These are phyloP conservation scores for Wilhelminamyces savonicus DNA, from an alignment of 805 yeast species.

Conservation along the genomic window DNA sequence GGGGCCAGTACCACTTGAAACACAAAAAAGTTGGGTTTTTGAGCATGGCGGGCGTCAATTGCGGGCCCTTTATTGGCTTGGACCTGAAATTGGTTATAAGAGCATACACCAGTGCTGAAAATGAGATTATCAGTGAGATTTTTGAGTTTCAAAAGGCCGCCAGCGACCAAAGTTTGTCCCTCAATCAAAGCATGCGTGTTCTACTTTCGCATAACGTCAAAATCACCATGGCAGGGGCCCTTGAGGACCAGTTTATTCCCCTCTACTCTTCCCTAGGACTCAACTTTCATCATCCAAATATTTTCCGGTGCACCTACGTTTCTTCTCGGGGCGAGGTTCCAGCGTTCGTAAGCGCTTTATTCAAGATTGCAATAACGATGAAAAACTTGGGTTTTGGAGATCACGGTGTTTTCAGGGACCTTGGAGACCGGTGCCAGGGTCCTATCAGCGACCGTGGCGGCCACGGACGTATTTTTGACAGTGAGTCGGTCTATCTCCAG, in stretches of 20 bases:
- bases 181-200: constrained; percentile 12
- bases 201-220: constrained; percentile 24
- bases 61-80: constrained; percentile 27
- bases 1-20: background rate
- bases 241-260: constrained; percentile 33
- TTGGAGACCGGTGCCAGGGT: constrained; percentile 25
- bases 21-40: constrained; percentile 23
- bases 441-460: constrained; percentile 14
- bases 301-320: constrained; percentile 21
- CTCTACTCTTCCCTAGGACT: constrained; percentile 23
- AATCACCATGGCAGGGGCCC: constrained; percentile 26
- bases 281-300: constrained; percentile 31
- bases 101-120: constrained; percentile 30
- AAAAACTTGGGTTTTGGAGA: constrained; percentile 31
- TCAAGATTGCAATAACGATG: constrained; percentile 22
- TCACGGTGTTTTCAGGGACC: constrained; percentile 21
- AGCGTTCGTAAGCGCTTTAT: constrained; percentile 19
- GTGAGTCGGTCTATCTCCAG: constrained; percentile 18
- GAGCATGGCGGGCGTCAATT: constrained; percentile 28
- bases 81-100: constrained; percentile 31
- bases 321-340: constrained; percentile 17
- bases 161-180: constrained; percentile 6
- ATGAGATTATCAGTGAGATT: constrained; percentile 29
- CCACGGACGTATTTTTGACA: constrained; percentile 20
- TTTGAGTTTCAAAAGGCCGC: constrained; percentile 24